Evolutionary conservation across 2,329 filamentous ascomycete genomes (phyloP), one percentile per base, ranked within the genome.

Genomic region (Aspergillus oerlinghausenensis): DNA sequence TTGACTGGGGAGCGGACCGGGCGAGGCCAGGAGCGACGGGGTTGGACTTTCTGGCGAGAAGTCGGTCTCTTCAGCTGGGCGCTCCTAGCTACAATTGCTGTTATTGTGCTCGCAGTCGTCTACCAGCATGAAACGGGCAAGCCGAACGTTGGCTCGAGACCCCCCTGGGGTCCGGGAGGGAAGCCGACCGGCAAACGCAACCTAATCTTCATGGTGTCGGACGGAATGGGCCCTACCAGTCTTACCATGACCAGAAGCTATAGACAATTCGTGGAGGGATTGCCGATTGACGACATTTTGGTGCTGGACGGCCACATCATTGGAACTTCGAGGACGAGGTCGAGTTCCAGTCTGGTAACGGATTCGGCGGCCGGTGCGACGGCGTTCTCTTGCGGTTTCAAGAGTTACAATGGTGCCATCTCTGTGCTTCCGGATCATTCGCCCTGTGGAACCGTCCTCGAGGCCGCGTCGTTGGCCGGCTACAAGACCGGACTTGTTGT

Each of bases 391-490:
- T 99, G 94, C 68, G 93, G 86, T 21, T 77, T 82, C 70, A 99
- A 99, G 84, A 96, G 88, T 73, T 99, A 99, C 79, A 99, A 99
- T 70, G 92, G 92, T 50, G 94, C 94, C 64, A 97, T 99, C 65
- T 89, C 91, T 9, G 88, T 96, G 54, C 80, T 95, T 17, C 92
- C 92, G 0, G 88, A 95, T 73, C 85, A 89, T 64, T 85, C 85
- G 29, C 91, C 94, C 4, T 99, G 94, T 73, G 94, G 93, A 7
- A 96, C 92, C 19, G 91, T 89, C 42, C 83, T 99, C 53, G 94
- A 99, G 77, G 94, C 94, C 3, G 94, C 94, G 40, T 96, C 97
- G 77, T 84, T 86, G 65, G 89, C 90, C 8, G 94, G 94, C 14
- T 97, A 97, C 71, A 88, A 86, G 75, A 99, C 94, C 2, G 94